These are phyloP conservation scores for Arthroderma sp. DNA, from an alignment of 2,329 filamentous ascomycete species.

Conservation along the genomic window DNA sequence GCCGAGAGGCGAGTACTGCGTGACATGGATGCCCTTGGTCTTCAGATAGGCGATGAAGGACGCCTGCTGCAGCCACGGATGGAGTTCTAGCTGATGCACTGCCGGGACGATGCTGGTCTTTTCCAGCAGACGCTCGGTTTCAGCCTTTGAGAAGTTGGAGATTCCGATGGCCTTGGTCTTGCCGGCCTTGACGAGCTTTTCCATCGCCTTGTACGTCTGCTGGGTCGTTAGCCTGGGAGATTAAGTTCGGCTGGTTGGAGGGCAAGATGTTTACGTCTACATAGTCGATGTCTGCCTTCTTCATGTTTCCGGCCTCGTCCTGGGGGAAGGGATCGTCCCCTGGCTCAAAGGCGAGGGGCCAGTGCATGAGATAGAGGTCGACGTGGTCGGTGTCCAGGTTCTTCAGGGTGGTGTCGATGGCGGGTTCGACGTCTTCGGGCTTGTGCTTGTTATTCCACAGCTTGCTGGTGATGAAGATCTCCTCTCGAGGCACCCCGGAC, in stretches of 20 bases:
- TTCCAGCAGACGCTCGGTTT: slow-evolving; percentile 13
- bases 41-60: slow-evolving; percentile 40
- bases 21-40: slow-evolving; percentile 41
- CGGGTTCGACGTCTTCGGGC: slow-evolving; percentile 49
- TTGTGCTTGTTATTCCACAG: slow-evolving; percentile 55
- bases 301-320: slow-evolving; percentile 31
- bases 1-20: slow-evolving; percentile 45
- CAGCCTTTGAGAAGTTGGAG: slow-evolving; percentile 15
- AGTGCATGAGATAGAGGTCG: slow-evolving; percentile 61
- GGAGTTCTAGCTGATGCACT: slow-evolving; percentile 42
- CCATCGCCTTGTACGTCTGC: slow-evolving; percentile 54
- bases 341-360: slow-evolving; percentile 44
- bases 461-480: slow-evolving; percentile 57
- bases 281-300: slow-evolving; percentile 37
- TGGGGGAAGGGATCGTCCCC: slow-evolving; percentile 39
- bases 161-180: slow-evolving; percentile 58
- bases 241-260: neutral
- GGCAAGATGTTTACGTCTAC: slow-evolving; percentile 31
- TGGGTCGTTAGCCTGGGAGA: neutral
- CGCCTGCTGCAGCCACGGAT: slow-evolving; percentile 43
- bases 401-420: slow-evolving; percentile 49
- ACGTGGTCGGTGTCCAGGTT: slow-evolving; percentile 55
- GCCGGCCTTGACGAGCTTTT: slow-evolving; percentile 45
- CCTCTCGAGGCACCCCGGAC: slow-evolving; percentile 50
- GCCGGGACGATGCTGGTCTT: slow-evolving; percentile 34